A percentile compares a stretch with the other conserved stretches of the same genome.
phyloP scores from a whole-genome alignment of 2,329 filamentous ascomycete genomes.

The Nigrograna mackinnonii region DNA sequence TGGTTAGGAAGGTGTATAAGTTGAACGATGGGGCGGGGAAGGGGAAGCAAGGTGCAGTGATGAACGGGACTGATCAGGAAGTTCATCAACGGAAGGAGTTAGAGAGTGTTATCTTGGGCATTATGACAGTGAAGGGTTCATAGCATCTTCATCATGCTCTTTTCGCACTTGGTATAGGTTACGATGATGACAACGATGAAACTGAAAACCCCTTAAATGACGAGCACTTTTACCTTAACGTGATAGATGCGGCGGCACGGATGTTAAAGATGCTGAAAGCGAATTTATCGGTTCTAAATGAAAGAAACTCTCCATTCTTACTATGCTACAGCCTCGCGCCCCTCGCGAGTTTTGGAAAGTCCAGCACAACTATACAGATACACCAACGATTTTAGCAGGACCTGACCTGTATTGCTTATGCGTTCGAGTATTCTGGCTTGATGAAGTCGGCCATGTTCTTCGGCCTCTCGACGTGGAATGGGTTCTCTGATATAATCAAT shows the following conservation, averaged over 20 bases:
- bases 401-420: constrained; percentile 22
- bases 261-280: too few species aligned
- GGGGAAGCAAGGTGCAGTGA: constrained; percentile 40
- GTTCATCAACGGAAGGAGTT: constrained; percentile 56
- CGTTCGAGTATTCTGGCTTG: constrained; percentile 90
- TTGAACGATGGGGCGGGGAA: constrained; percentile 63
- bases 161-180: too few species aligned
- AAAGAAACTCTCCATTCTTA: constrained; percentile 18
- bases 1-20: constrained; percentile 86
- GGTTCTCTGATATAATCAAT: constrained; percentile 12
- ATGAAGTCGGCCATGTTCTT: constrained; percentile 98
- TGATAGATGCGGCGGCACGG: too few species aligned
- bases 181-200: too few species aligned
- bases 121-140: constrained; percentile 75
- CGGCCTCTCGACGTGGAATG: constrained; percentile 67
- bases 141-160: too few species aligned
- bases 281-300: too few species aligned
- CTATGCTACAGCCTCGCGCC: constrained; percentile 43
- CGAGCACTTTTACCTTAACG: too few species aligned
- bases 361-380: constrained; percentile 27
- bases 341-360: constrained; percentile 2
- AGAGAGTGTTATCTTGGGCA: constrained; percentile 71
- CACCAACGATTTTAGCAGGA: constrained; percentile 20
- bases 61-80: constrained; percentile 27
- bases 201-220: too few species aligned